Evolutionary conservation across 2,329 filamentous ascomycete genomes (phyloP), one percentile per base, ranked within the genome.

Genomic region (Stemphylium lycopersici): DNA sequence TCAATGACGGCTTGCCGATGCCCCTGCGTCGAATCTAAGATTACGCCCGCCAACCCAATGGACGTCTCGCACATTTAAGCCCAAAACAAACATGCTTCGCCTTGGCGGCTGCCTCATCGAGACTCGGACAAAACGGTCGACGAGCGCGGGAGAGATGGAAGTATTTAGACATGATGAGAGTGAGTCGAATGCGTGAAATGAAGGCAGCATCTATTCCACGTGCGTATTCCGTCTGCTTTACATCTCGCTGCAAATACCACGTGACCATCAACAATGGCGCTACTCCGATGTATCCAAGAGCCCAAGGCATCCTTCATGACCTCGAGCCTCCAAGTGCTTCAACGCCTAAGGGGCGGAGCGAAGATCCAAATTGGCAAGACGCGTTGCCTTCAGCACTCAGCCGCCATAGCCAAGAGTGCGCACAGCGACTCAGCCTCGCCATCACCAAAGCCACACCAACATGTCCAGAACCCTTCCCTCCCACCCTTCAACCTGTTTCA

Each of bases 61-160:
- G 13, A n/a, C 15, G 38, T 26, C 50, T 68, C 68, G 65, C 68
- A 56, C 52, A 68, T 60, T 65, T 41, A 53, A 16, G 49, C 67
- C 58, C 52, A 55, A 68, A 64, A 56, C 26, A 59, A 64, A 68
- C 43, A 39, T 48, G 26, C 36, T 18, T 1, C 0, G 22, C 42
- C 65, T 70, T 70, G 67, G 68, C 63, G 32, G 20, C 33, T 50
- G 24, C 49, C 52, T 47, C 41, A 22, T 40, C 42, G 48, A 45
- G 40, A 41, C 44, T 29, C 18, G 29, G 26, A 48, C 45, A 18
- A 31, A 49, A 38, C 11, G 48, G 59, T 55, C 53, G 43, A 36
- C 31, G 32, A 58, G 18, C 45, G 56, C 58, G 54, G 58, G 20
- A 11, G 54, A 59, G 20, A 11, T 47, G 2, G 39, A 12, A 50